phyloP scores from a whole-genome alignment of 371 early-diverging fungal genomes.

The Mortierella sp. region DNA sequence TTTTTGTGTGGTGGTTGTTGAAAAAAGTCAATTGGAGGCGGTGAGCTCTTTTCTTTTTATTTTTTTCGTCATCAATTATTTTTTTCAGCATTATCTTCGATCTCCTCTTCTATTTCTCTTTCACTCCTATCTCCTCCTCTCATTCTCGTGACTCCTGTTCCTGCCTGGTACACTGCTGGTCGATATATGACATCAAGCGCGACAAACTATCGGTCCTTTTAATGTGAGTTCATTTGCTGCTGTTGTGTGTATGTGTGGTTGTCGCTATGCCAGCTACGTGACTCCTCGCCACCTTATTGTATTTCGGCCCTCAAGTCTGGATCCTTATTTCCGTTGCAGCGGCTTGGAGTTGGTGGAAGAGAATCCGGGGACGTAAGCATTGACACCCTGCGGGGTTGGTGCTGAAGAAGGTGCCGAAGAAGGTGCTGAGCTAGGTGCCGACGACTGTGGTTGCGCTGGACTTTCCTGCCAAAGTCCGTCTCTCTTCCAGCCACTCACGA shows the following conservation, averaged over 20 bases:
- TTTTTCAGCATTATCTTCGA: background rate
- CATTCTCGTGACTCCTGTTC: background rate
- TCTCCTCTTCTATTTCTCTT: background rate
- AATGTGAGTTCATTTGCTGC: background rate
- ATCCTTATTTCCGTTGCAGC: slow-evolving; percentile 16
- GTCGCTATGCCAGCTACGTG: too few species aligned
- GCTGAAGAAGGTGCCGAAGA: slow-evolving; percentile 18
- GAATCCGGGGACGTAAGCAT: slow-evolving; percentile 36
- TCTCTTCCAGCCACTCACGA: slow-evolving; percentile 60
- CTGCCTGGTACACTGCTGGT: background rate
- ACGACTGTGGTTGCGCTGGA: slow-evolving; percentile 24
- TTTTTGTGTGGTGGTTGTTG: background rate
- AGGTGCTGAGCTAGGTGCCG: slow-evolving; percentile 22
- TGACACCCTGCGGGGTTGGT: slow-evolving; percentile 8
- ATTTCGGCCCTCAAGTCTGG: background rate
- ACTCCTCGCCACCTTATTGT: background rate
- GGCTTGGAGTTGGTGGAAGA: slow-evolving; percentile 38
- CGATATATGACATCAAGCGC: background rate
- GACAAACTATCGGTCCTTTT: background rate
- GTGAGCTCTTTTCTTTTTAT: background rate
- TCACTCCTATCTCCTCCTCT: slow-evolving; percentile 1
- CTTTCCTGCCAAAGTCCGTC: slow-evolving; percentile 57
- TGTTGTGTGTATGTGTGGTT: background rate
- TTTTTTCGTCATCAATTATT: background rate
- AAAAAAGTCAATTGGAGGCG: background rate